Evolutionary conservation across 1,284 basidiomycete genomes (phyloP).

Genomic region (Rhodotorula sp.): DNA sequence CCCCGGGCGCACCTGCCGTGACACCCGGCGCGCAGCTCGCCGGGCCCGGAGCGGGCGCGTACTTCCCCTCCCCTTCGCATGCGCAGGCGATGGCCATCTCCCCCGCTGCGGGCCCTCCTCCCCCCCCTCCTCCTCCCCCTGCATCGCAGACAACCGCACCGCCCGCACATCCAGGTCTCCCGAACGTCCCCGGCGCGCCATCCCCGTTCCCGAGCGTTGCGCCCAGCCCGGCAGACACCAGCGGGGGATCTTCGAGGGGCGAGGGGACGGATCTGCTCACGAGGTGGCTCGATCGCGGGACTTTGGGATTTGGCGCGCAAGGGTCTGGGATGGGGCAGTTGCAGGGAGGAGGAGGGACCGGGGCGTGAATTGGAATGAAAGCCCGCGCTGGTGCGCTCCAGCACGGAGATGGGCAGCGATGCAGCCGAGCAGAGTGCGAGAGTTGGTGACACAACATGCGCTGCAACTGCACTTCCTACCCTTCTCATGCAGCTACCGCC

Average conservation of each 20-base stretch:
- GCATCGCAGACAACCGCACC: background rate
- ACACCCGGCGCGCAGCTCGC: background rate
- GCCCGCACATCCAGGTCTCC: background rate
- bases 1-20: too few species aligned
- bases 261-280: constrained; percentile 26
- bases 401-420: too few species aligned
- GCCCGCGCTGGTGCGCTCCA: background rate
- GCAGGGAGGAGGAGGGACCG: too few species aligned
- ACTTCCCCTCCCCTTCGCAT: background rate
- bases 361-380: background rate
- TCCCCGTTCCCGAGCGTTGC: background rate
- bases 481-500: too few species aligned
- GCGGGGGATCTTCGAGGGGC: background rate
- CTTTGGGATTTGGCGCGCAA: background rate
- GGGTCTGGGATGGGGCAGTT: too few species aligned
- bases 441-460: too few species aligned
- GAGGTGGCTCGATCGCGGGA: constrained; percentile 28
- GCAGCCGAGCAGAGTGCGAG: too few species aligned
- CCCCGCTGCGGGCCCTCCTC: background rate
- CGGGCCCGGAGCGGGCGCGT: background rate
- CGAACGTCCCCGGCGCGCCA: background rate
- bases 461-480: too few species aligned
- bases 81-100: background rate
- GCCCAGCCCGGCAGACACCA: background rate
- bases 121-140: background rate